phyloP scores from a whole-genome alignment of 2,329 filamentous ascomycete species.

The Dendrostoma leiphaemia region DNA sequence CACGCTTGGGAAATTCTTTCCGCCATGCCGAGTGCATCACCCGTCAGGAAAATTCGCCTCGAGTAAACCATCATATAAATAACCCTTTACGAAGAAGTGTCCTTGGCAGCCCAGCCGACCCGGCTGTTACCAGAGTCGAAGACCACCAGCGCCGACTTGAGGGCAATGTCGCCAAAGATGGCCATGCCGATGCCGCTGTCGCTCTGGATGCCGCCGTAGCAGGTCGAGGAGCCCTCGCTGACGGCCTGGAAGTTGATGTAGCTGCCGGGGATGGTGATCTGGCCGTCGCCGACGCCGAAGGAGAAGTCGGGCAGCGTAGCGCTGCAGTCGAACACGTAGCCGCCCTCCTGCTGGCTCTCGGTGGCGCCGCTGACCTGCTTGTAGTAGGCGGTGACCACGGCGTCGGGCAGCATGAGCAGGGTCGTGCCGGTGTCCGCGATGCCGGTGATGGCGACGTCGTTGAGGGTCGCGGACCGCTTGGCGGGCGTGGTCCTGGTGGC shows the following conservation, averaged over 20 bases:
- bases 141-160: slow-evolving; percentile 33
- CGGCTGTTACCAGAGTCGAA: slow-evolving; percentile 33
- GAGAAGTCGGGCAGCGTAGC: slow-evolving; percentile 32
- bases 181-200: slow-evolving; percentile 22
- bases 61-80: no score
- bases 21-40: neutral
- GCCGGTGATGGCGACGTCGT: slow-evolving; percentile 32
- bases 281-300: slow-evolving; percentile 32
- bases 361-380: slow-evolving; percentile 32
- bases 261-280: slow-evolving; percentile 32
- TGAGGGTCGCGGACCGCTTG: neutral
- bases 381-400: slow-evolving; percentile 40
- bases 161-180: slow-evolving; percentile 29
- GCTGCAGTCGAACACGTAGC: slow-evolving; percentile 36
- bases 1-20: no score
- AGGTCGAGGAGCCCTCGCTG: slow-evolving; percentile 21
- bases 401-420: slow-evolving; percentile 34
- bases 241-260: slow-evolving; percentile 35
- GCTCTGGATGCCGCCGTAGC: slow-evolving; percentile 36
- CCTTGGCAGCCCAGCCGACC: slow-evolving; percentile 40
- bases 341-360: slow-evolving; percentile 32
- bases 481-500: slow-evolving; percentile 1
- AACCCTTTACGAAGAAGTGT: neutral
- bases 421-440: slow-evolving; percentile 44
- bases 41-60: no score